These are phyloP conservation scores for Leucaena leucocephala DNA, from an alignment of 306 rosid species.

Conservation along the genomic window DNA sequence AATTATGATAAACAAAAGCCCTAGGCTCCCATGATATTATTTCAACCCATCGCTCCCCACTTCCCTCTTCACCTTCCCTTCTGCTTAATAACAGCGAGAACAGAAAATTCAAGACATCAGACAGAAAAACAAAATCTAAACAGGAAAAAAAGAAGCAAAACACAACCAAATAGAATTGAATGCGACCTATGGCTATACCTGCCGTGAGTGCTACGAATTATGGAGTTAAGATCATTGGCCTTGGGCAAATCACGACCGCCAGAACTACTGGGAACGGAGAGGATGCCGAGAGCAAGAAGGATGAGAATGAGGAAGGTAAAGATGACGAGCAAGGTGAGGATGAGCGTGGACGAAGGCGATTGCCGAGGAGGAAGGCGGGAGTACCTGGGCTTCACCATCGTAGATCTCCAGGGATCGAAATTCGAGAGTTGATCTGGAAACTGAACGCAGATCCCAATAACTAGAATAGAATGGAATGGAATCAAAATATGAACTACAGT, in stretches of 20 bases:
- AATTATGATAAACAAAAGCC: conserved; percentile 85
- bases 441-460: conserved; percentile 27
- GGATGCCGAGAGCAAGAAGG: conserved; percentile 87
- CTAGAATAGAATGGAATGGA: too few species aligned
- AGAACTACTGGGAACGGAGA: conserved; percentile 74
- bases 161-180: not conserved
- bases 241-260: conserved; percentile 47
- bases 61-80: conserved; percentile 49
- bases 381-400: conserved; percentile 75
- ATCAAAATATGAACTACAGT: not conserved
- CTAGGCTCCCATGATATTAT: conserved; percentile 92
- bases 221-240: conserved; percentile 87
- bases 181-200: conserved; percentile 36
- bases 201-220: conserved; percentile 51
- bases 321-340: conserved; percentile 64
- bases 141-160: not conserved
- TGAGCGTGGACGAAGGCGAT: conserved; percentile 53
- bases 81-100: conserved; percentile 27
- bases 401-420: conserved; percentile 16
- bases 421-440: not conserved
- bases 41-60: conserved; percentile 75
- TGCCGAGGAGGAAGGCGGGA: conserved; percentile 67
- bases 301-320: conserved; percentile 81
- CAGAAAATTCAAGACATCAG: conserved; percentile 13
- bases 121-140: not conserved